Base-by-base conservation (phyloP, 176 grass and related monocot species). In the Poa annua region DNA sequence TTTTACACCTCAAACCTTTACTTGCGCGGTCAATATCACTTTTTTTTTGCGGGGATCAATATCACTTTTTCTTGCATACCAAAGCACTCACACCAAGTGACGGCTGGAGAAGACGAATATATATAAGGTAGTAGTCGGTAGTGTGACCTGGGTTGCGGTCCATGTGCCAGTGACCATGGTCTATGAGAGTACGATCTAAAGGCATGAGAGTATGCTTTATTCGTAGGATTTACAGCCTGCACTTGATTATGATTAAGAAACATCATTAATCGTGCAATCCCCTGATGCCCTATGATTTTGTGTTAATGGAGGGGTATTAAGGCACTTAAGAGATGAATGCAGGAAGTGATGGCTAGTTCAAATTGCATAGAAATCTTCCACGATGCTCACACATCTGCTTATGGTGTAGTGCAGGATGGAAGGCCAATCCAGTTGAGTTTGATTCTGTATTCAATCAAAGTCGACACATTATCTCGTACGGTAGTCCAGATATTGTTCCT, bases 341-440 rank as follows among this genome's bases (percentile, higher is more conserved):
- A 44, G 42, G 62, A 45, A 64, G 8, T 56, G 48, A 66, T 34
- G 64, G 33, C 35, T 47, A 34, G 64, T 77, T 80, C 70, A 64
- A 64, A 64, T 41, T 52, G 6, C 33, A 53, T 66, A 39, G 2
- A 68, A 80, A 38, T 68, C 32, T 48, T 66, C 71, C 71, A 8
- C 1, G 19, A 61, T 49, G 16, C 61, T 83, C 41, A 48, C 69
- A 71, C 61, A 77, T 57, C 34, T 64, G 13, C 13, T 83, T 56
- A 35, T 64, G 84, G 55, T 56, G 21, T 67, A 38, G 65, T 88
- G 69, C 83, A 94, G 95, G 95, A 55, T 98, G 95, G 92, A 98
- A 98, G 86, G 90, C 92, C 34, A 98, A 98, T 71, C 95, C 95
- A 14, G 95, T 98, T 26, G 90, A 98, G 86, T 98, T 98, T 89